phyloP scores from a whole-genome alignment of 2,329 filamentous ascomycete genomes.

The Pochonia chlamydosporia region DNA sequence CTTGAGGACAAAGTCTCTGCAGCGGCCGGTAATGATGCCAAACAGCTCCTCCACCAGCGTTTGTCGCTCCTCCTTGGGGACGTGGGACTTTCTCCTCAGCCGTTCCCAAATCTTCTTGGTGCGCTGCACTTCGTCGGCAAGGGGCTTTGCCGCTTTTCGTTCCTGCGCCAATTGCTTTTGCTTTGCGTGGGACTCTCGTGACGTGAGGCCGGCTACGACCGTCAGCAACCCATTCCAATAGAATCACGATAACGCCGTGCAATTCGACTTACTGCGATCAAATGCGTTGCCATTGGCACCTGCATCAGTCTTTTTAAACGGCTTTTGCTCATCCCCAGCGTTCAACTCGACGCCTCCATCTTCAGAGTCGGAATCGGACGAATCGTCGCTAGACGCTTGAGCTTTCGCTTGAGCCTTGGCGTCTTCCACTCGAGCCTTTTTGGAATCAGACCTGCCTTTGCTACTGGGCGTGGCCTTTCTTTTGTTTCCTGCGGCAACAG shows the following conservation, averaged over 20 bases:
- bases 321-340: constrained; percentile 29
- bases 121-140: constrained; percentile 81
- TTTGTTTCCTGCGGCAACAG: constrained; percentile 44
- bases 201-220: constrained; percentile 36
- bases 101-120: constrained; percentile 98
- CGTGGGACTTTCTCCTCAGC: constrained; percentile 85
- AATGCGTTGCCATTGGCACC: constrained; percentile 30
- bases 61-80: constrained; percentile 82
- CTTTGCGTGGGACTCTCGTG: constrained; percentile 84
- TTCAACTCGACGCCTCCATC: constrained; percentile 47
- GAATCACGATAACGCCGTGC: too few species aligned
- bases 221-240: too few species aligned
- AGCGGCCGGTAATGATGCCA: constrained; percentile 79
- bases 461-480: constrained; percentile 44
- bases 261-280: constrained; percentile 36
- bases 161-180: constrained; percentile 85
- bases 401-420: constrained; percentile 26
- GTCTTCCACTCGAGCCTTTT: constrained; percentile 45
- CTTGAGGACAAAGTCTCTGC: constrained; percentile 96
- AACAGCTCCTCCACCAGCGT: constrained; percentile 86
- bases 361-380: constrained; percentile 35
- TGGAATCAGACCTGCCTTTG: constrained; percentile 38
- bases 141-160: constrained; percentile 86
- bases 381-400: constrained; percentile 28
- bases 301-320: constrained; percentile 22